These are phyloP conservation scores for Aureobasidium uvarum DNA, from an alignment of 2,329 filamentous ascomycete genomes.

Conservation along the genomic window DNA sequence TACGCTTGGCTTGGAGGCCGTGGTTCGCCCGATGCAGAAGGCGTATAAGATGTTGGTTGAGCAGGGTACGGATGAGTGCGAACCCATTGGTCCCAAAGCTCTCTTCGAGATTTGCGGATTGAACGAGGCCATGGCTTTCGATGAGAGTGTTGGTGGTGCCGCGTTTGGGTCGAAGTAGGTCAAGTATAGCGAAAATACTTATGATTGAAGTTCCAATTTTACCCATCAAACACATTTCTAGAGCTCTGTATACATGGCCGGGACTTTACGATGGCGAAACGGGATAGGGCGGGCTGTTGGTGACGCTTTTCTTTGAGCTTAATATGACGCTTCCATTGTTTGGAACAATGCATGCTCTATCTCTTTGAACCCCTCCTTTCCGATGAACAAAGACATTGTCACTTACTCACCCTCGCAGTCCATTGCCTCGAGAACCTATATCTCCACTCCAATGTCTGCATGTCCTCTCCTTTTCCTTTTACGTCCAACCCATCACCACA, in stretches of 20 bases:
- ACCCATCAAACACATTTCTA: too few relatives aligned
- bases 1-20: conserved; percentile 50
- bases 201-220: too few relatives aligned
- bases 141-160: conserved; percentile 47
- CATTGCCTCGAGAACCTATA: background rate
- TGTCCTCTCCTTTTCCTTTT: background rate
- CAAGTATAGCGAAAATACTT: too few relatives aligned
- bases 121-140: conserved; percentile 52
- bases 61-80: conserved; percentile 42
- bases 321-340: too few relatives aligned
- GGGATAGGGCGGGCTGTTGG: too few relatives aligned
- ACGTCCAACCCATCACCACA: background rate
- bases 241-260: too few relatives aligned
- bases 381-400: background rate
- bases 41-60: conserved; percentile 38
- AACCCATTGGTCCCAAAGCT: conserved; percentile 47
- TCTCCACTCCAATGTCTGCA: background rate
- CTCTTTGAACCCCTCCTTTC: background rate
- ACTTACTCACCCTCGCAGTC: background rate
- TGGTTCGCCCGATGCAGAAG: conserved; percentile 35
- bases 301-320: too few relatives aligned
- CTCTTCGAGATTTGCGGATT: conserved; percentile 56
- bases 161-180: conserved; percentile 28
- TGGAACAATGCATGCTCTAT: background rate
- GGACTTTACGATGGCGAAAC: too few relatives aligned